phyloP scores from a whole-genome alignment of 495 filamentous ascomycete genomes.

The Apiosordaria backusii region DNA sequence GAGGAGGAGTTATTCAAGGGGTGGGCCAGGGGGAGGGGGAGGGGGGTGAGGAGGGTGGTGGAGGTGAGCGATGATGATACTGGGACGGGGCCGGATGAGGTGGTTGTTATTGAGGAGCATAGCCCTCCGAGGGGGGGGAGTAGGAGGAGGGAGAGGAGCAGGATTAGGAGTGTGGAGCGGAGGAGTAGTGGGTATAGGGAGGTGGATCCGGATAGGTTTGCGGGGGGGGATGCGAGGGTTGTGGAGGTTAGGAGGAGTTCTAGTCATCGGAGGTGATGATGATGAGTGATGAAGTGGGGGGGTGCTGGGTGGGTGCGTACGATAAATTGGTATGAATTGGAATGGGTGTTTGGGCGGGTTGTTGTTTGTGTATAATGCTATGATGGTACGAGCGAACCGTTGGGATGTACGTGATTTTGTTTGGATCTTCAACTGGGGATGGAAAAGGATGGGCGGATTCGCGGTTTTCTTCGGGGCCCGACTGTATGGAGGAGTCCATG shows the following conservation, averaged over 20 bases:
- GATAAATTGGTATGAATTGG: neutral
- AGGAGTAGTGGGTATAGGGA: constrained; percentile 33
- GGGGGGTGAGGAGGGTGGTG: constrained; percentile 25
- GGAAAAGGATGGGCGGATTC: too few relatives aligned
- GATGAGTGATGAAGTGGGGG: too few relatives aligned
- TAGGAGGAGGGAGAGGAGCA: constrained; percentile 25
- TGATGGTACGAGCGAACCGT: neutral
- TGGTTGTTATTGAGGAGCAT: constrained; percentile 48
- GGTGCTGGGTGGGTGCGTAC: neutral
- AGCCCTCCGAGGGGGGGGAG: constrained; percentile 23
- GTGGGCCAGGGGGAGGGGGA: constrained; percentile 12
- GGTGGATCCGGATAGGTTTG: constrained; percentile 32
- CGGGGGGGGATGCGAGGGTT: constrained; percentile 29
- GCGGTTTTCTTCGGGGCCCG: too few relatives aligned
- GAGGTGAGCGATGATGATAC: constrained; percentile 13
- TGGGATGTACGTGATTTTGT: too few relatives aligned
- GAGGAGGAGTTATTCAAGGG: constrained; percentile 16
- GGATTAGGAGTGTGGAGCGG: constrained; percentile 35
- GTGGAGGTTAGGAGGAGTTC: constrained; percentile 33
- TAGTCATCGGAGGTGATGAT: constrained; percentile 22
- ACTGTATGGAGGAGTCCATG: neutral
- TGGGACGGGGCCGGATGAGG: constrained; percentile 36
- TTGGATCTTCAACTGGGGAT: too few relatives aligned
- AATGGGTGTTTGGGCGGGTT: neutral
- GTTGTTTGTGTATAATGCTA: neutral